Evolutionary conservation across 164 flowering plant genomes (phyloP).

Genomic region (Cinnamomum chago): DNA sequence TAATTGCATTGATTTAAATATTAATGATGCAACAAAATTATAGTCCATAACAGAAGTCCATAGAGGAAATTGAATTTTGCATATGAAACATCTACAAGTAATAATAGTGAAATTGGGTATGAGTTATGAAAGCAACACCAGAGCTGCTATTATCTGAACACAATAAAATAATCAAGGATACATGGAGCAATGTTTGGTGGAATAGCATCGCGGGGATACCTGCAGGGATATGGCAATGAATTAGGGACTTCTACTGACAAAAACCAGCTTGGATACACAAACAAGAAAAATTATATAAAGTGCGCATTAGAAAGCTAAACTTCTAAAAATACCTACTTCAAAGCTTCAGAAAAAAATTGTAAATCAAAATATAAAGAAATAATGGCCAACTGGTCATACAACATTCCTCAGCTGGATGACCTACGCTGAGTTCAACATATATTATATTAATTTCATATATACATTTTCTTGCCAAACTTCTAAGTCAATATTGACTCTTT

Average conservation of each 20-base stretch:
- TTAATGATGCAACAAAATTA: not conserved
- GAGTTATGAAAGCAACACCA: not conserved
- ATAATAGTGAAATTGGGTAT: not conserved
- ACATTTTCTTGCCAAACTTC: not conserved
- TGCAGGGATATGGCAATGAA: slow-evolving; percentile 5
- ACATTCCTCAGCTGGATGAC: not conserved
- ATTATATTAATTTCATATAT: not conserved
- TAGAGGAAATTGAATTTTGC: not conserved
- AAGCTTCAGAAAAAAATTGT: not conserved
- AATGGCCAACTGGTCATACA: not conserved
- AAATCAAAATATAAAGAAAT: not conserved
- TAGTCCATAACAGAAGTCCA: not conserved
- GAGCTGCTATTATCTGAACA: not conserved
- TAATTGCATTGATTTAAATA: too few species aligned
- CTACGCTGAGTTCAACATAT: not conserved
- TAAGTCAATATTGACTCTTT: not conserved
- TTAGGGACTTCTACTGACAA: not conserved
- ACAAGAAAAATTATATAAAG: not conserved
- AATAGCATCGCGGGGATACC: slow-evolving; percentile 18
- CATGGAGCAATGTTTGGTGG: slow-evolving; percentile 20
- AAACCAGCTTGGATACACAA: too few species aligned
- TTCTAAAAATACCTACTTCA: not conserved
- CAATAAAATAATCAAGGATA: slow-evolving; percentile 11
- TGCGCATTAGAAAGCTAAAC: not conserved
- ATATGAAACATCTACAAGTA: not conserved